Base-by-base conservation (phyloP, 306 rosid species). In the Herpetospermum pedunculosum region DNA sequence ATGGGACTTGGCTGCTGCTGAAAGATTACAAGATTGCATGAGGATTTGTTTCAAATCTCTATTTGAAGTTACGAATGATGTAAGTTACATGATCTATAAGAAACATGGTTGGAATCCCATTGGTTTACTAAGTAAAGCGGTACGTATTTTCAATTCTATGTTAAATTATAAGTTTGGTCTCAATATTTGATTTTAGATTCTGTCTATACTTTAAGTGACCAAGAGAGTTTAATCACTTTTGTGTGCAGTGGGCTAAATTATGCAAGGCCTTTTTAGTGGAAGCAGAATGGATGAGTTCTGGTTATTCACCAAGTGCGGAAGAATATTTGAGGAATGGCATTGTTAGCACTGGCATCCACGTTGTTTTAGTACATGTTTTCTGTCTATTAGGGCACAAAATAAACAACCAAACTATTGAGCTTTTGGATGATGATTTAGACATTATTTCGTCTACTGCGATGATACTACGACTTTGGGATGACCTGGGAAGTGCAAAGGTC, bases 381-480 rank as follows among this genome's bases (percentile, higher is more conserved):
- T 84, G 82, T 75, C 77, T 87, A 2, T 72, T 89, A 75, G 92
- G 92, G 11, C 63, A 85, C 62, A 77, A 81, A 34, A 46, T 85
- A 49, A 81, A 75, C 34, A 34, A 55, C 0, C 32, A 79, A 54
- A 87, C 75, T 18, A 71, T 87, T 41, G 13, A 78, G 4, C 72
- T 64, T 46, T 21, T 84, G 75, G 69, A n/a, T n/a, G n/a, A n/a
- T n/a, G n/a, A n/a, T n/a, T n/a, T n/a, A n/a, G n/a, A n/a, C n/a
- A n/a, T n/a, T n/a, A n/a, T 82, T 29, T 75, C 89, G 34, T 89
- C 86, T 0, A 10, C 84, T 0, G 90, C 90, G 15, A 76, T 86
- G 28, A 84, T 89, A 74, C 88, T 87, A 40, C 77, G 96, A 13
- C 96, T 87, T 32, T 89, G 96, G 96, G 92, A 89, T 58, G 96